These are phyloP conservation scores for Microcera coccophila DNA, from an alignment of 2,329 filamentous ascomycete genomes.

Conservation along the genomic window DNA sequence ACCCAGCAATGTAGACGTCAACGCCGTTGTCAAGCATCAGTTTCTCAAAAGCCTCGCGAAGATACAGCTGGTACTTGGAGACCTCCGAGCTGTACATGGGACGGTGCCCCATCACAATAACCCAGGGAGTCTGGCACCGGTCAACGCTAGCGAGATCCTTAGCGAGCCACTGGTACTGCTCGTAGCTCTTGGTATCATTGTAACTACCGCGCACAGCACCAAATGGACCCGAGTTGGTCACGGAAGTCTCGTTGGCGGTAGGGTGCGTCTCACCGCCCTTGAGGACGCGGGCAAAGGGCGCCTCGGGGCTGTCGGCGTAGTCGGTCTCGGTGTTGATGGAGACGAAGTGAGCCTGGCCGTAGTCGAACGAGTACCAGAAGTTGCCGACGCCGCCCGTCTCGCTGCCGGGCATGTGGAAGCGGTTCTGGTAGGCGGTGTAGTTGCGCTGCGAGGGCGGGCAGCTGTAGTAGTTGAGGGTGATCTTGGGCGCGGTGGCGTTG, in stretches of 20 bases:
- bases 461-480: slow-evolving; percentile 46
- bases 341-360: slow-evolving; percentile 50
- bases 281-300: slow-evolving; percentile 41
- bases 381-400: slow-evolving; percentile 47
- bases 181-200: slow-evolving; percentile 40
- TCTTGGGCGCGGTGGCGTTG: slow-evolving; percentile 38
- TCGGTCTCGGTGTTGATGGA: slow-evolving; percentile 48
- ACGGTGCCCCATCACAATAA: slow-evolving; percentile 46
- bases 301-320: slow-evolving; percentile 45
- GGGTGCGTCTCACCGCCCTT: slow-evolving; percentile 39
- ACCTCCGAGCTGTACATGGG: slow-evolving; percentile 45
- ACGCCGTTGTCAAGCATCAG: slow-evolving; percentile 43
- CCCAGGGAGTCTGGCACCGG: slow-evolving; percentile 45
- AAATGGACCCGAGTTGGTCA: slow-evolving; percentile 49
- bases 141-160: slow-evolving; percentile 43
- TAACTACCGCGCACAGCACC: slow-evolving; percentile 39
- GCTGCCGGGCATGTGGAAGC: slow-evolving; percentile 48
- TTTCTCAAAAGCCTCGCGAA: slow-evolving; percentile 44
- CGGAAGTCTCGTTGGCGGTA: slow-evolving; percentile 39
- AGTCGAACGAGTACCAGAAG: slow-evolving; percentile 54
- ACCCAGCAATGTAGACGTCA: slow-evolving; percentile 40
- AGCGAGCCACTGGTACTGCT: slow-evolving; percentile 45
- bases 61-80: slow-evolving; percentile 40
- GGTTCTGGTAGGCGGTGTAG: slow-evolving; percentile 49
- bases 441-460: slow-evolving; percentile 50